Conservation (phyloP, 164 flowering plant species). For the Vitis labrusca region DNA sequence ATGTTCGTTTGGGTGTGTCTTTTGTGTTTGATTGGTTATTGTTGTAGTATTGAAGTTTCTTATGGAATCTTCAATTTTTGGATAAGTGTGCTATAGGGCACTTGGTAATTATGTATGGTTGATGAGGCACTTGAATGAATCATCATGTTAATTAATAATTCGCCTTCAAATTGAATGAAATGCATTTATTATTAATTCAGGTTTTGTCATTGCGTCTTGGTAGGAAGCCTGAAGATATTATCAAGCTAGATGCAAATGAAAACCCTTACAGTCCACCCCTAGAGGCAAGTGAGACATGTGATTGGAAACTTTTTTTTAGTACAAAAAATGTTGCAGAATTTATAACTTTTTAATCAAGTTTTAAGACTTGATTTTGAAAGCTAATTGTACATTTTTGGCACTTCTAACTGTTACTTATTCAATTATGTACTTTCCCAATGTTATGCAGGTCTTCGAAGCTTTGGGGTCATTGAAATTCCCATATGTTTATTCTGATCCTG, state of each 20-base stretch:
- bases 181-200: slow-evolving; percentile 32
- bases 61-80: not conserved
- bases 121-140: not conserved
- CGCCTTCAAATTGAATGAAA: slow-evolving; percentile 2
- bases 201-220: slow-evolving; percentile 86
- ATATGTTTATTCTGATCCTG: slow-evolving; percentile 93
- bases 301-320: not conserved
- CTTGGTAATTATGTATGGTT: not conserved
- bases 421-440: slow-evolving; percentile 29
- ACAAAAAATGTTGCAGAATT: not conserved
- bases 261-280: slow-evolving; percentile 99
- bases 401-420: not conserved
- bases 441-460: slow-evolving; percentile 79
- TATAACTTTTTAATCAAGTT: no score
- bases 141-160: not conserved
- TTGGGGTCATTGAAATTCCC: slow-evolving; percentile 83
- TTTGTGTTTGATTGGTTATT: not conserved
- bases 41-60: not conserved
- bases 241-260: slow-evolving; percentile 97
- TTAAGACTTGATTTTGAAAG: no score
- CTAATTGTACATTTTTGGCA: no score
- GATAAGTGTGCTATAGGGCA: not conserved
- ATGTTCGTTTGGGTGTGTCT: no score
- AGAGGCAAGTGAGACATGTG: slow-evolving; percentile 59
- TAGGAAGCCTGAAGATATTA: slow-evolving; percentile 92